Evolutionary conservation across 2,329 filamentous ascomycete genomes (phyloP), one percentile per base, ranked within the genome.

Genomic region (Xylaria sp.): DNA sequence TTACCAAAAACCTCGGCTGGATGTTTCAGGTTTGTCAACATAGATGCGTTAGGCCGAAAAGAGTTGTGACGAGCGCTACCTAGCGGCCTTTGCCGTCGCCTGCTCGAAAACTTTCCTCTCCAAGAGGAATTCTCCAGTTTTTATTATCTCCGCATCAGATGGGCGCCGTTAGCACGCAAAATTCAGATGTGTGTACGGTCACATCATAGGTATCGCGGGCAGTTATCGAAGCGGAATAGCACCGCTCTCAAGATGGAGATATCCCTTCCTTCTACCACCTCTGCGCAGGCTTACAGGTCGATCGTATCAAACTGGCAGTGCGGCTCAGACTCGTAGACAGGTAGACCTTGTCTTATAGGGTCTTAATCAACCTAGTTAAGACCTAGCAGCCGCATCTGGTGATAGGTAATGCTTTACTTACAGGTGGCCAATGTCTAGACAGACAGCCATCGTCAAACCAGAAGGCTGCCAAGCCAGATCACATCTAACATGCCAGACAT

Each of bases 1-100:
- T 50, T 34, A 39, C 21, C 34, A 48, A 43, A 48, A 48, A 48
- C 43, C 44, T 53, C 42, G 50, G 47, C 41, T 50, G 50, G 52
- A 34, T 45, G 58, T 61, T 61, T 61, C 58, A 61, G 55, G 55
- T 61, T 11, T 43, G 44, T 18, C 47, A 21, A 29, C 49, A n/a
- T n/a, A n/a, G 48, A 53, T 45, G 8, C 22, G 16, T 47, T 26
- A 22, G 29, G 45, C 54, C 46, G 43, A 56, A 56, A 54, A 60
- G 57, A 57, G 54, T 9, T 57, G 39, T 42, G 52, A 46, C 48
- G 45, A 52, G 50, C 48, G 48, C 45, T 42, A 54, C 45, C 45
- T 39, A 44, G 38, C 50, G 48, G 42, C 20, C 38, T 48, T 26
- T 11, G 5, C 6, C 5, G 11, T 26, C 16, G 8, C 4, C 29